Conservation (phyloP, 805 yeast genomes). For the Lachancea mirantina region DNA sequence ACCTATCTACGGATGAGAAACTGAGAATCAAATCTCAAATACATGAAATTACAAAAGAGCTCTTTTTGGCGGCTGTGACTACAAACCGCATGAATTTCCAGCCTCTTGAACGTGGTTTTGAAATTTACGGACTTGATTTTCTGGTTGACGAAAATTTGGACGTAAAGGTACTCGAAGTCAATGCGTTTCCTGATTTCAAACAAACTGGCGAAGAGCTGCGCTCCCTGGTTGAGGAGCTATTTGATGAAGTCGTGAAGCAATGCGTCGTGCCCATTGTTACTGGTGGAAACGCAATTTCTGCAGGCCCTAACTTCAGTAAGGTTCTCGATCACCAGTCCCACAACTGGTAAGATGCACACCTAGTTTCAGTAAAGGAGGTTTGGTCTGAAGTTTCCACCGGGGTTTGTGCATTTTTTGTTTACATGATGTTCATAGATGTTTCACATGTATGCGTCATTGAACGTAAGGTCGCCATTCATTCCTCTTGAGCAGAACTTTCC, state of each 20-base stretch:
- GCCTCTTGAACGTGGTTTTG: conserved; percentile 75
- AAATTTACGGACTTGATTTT: conserved; percentile 85
- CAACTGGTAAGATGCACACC: conserved; percentile 34
- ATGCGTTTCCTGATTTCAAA: conserved; percentile 93
- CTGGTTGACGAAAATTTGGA: conserved; percentile 50
- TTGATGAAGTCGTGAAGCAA: conserved; percentile 45
- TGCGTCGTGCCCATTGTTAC: conserved; percentile 45
- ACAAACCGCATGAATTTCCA: conserved; percentile 82
- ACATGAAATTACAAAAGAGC: conserved; percentile 54
- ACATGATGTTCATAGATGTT: too few species aligned
- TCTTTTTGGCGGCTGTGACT: conserved; percentile 72
- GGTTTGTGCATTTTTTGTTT: too few species aligned
- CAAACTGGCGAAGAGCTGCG: conserved; percentile 84
- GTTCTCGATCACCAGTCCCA: conserved; percentile 36
- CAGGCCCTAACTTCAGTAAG: conserved; percentile 27
- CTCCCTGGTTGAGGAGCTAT: conserved; percentile 55
- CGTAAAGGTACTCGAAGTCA: conserved; percentile 72
- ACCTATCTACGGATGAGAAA: conserved; percentile 34
- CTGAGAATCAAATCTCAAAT: conserved; percentile 46
- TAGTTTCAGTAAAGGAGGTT: too few species aligned
- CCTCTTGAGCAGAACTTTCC: too few species aligned
- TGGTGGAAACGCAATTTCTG: conserved; percentile 7
- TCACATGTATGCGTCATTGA: too few species aligned
- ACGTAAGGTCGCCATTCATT: too few species aligned
- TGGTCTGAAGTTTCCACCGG: too few species aligned